These are phyloP conservation scores for Phytopythium ostracodes DNA, from an alignment of 352 stramenopile genomes.

Conservation along the genomic window DNA sequence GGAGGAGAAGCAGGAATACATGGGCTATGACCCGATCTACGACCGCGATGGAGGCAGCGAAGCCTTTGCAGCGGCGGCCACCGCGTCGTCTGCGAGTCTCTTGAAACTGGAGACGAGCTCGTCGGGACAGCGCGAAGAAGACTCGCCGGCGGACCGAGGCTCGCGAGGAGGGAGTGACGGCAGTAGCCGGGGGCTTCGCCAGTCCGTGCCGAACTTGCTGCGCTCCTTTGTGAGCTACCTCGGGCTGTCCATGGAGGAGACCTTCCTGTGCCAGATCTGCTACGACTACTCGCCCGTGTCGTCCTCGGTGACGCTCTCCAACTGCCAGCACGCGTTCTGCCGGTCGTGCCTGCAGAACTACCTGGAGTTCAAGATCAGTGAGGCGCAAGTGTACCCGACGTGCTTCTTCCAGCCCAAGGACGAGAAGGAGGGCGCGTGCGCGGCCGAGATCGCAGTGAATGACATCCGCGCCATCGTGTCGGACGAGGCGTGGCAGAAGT, in stretches of 20 bases:
- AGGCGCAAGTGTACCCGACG: slow-evolving; percentile 64
- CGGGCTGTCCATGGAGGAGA: slow-evolving; percentile 61
- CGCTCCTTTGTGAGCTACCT: slow-evolving; percentile 49
- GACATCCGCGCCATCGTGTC: slow-evolving; percentile 53
- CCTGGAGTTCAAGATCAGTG: slow-evolving; percentile 67
- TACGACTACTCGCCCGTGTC: slow-evolving; percentile 49
- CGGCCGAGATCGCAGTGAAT: slow-evolving; percentile 27
- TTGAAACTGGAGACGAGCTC: background rate
- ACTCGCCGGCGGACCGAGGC: slow-evolving; percentile 3
- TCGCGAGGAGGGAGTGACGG: slow-evolving; percentile 26
- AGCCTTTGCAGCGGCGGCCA: slow-evolving; percentile 2
- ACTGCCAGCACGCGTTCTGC: slow-evolving; percentile 62
- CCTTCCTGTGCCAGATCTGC: slow-evolving; percentile 76
- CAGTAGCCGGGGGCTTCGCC: slow-evolving; percentile 7
- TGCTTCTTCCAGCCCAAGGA: slow-evolving; percentile 56
- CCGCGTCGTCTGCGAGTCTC: background rate
- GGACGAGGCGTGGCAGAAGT: slow-evolving; percentile 60
- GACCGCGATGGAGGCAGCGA: background rate
- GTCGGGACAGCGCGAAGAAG: background rate
- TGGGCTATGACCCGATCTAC: background rate
- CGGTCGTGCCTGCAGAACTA: slow-evolving; percentile 52
- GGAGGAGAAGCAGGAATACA: slow-evolving; percentile 1
- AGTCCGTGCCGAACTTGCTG: slow-evolving; percentile 45
- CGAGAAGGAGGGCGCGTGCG: slow-evolving; percentile 30
- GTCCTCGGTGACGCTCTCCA: slow-evolving; percentile 28